A percentile compares a stretch with the other conserved stretches of the same genome.
Conservation (phyloP, 345 rosid species). For the Linum usitatissimum region DNA sequence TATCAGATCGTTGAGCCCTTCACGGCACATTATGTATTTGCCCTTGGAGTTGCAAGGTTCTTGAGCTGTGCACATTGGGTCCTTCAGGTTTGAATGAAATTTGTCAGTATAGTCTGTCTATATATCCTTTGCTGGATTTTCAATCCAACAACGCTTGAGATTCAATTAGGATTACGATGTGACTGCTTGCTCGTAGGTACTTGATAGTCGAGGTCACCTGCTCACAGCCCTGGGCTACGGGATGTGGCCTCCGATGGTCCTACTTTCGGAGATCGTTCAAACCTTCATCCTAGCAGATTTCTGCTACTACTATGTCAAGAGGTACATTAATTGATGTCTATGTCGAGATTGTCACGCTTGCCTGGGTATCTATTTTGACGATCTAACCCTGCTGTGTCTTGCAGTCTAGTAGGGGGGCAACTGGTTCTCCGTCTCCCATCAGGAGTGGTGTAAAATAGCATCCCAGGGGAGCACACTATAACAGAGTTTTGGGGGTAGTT, state of each 20-base stretch:
- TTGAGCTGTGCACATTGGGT: slow-evolving; percentile 25
- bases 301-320: slow-evolving; percentile 23
- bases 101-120: neutral
- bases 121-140: neutral
- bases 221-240: slow-evolving; percentile 20
- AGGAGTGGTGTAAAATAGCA: slow-evolving; percentile 20
- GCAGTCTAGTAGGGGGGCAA: slow-evolving; percentile 22
- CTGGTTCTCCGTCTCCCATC: slow-evolving; percentile 24
- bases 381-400: neutral
- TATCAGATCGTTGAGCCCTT: slow-evolving; percentile 26
- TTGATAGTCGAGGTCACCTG: slow-evolving; percentile 18
- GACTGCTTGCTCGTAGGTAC: slow-evolving; percentile 9
- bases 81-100: slow-evolving; percentile 15
- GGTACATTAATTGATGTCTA: slow-evolving; percentile 3
- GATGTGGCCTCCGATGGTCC: slow-evolving; percentile 21
- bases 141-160: neutral
- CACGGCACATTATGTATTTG: slow-evolving; percentile 27
- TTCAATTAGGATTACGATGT: neutral
- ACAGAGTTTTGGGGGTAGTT: no score
- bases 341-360: neutral
- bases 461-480: no score
- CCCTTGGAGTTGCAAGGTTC: slow-evolving; percentile 24
- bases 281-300: slow-evolving; percentile 26
- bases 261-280: slow-evolving; percentile 21
- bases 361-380: neutral